Evolutionary conservation across 1,284 basidiomycete genomes (phyloP).

Genomic region (Acaromyces ingoldii): DNA sequence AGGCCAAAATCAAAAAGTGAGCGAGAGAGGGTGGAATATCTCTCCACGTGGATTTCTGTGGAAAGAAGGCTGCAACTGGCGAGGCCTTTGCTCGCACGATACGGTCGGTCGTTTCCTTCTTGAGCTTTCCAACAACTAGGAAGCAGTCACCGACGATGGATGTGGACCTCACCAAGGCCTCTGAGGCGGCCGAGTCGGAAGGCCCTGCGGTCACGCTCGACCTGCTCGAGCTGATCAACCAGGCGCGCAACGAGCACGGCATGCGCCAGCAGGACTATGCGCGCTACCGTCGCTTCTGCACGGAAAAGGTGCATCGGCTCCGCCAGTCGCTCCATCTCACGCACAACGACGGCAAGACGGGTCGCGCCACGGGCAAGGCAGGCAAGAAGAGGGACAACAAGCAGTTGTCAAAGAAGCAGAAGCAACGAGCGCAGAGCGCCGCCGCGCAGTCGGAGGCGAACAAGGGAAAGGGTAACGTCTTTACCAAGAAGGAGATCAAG

Average conservation of each 20-base stretch:
- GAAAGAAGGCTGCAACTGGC: too few species aligned
- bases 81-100: too few species aligned
- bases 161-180: slow-evolving; percentile 14
- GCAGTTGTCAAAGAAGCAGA: slow-evolving; percentile 7
- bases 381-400: slow-evolving; percentile 15
- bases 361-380: slow-evolving; percentile 13
- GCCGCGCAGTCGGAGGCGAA: slow-evolving; percentile 36
- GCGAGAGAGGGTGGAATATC: too few species aligned
- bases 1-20: too few species aligned
- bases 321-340: slow-evolving; percentile 76
- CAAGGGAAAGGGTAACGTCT: slow-evolving; percentile 74
- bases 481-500: slow-evolving; percentile 55
- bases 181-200: slow-evolving; percentile 1
- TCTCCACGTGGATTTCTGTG: too few species aligned
- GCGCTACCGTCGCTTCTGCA: slow-evolving; percentile 82
- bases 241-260: slow-evolving; percentile 84
- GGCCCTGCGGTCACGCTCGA: slow-evolving; percentile 24
- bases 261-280: slow-evolving; percentile 80
- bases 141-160: slow-evolving; percentile 7
- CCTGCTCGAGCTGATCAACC: slow-evolving; percentile 77
- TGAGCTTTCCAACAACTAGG: too few species aligned
- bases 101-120: too few species aligned
- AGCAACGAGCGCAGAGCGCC: slow-evolving; percentile 17
- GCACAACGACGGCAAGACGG: slow-evolving; percentile 54
- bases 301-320: slow-evolving; percentile 80